phyloP scores from a whole-genome alignment of 768 basidiomycete species.

The Boletus rubroflammeus region DNA sequence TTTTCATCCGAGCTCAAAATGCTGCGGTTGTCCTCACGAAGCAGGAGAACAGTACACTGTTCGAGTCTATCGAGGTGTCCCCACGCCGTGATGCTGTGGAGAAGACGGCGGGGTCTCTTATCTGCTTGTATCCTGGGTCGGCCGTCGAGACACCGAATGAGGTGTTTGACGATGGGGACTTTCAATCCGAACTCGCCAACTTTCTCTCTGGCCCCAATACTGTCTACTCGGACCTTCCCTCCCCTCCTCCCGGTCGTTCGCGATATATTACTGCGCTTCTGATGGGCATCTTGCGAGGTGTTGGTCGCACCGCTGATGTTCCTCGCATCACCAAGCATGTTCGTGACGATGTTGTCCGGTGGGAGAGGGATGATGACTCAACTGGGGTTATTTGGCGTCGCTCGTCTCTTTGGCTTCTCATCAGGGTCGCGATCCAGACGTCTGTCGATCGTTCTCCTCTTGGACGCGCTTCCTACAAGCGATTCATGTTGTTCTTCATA shows the following conservation, averaged over 20 bases:
- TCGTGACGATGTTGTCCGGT: neutral
- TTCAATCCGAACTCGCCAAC: neutral
- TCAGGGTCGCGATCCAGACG: too few relatives aligned
- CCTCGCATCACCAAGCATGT: neutral
- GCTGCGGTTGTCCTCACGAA: constrained; percentile 31
- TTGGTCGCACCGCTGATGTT: neutral
- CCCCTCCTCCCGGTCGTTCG: neutral
- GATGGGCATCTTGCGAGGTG: neutral
- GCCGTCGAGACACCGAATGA: constrained; percentile 28
- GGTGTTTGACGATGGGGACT: neutral
- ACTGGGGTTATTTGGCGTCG: too few relatives aligned
- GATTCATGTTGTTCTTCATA: too few relatives aligned
- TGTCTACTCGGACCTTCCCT: neutral
- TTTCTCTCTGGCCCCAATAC: neutral
- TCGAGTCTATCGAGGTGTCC: constrained; percentile 43
- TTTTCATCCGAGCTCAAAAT: constrained; percentile 31
- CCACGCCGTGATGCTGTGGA: constrained; percentile 14
- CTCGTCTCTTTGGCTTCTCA: too few relatives aligned
- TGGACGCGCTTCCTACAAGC: too few relatives aligned
- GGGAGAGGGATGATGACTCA: too few relatives aligned
- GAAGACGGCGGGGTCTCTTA: neutral
- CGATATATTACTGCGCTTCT: neutral
- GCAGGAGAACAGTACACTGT: constrained; percentile 20
- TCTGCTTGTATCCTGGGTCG: constrained; percentile 37
- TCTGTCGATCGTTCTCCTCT: too few relatives aligned